These are phyloP conservation scores for Tagetes patula DNA, from an alignment of 129 eudicot genomes.

Conservation along the genomic window DNA sequence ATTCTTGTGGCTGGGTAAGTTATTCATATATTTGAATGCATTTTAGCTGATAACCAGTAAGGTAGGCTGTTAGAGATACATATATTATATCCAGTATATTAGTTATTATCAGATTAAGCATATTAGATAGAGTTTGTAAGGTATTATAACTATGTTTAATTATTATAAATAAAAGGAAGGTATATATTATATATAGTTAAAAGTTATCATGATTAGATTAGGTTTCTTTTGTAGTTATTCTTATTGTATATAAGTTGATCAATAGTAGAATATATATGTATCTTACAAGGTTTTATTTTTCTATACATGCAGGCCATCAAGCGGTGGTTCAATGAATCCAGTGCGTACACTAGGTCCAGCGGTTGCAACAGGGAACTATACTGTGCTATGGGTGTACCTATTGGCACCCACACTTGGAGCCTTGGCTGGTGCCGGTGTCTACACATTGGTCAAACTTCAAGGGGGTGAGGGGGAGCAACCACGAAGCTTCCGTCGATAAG, in stretches of 20 bases:
- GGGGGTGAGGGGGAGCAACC: slow-evolving; percentile 51
- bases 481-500: slow-evolving; percentile 80
- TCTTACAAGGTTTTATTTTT: too few relatives aligned
- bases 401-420: slow-evolving; percentile 92
- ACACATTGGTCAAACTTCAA: slow-evolving; percentile 68
- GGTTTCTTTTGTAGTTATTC: too few relatives aligned
- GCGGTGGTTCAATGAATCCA: slow-evolving; percentile 94
- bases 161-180: too few relatives aligned
- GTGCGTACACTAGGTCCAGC: slow-evolving; percentile 94
- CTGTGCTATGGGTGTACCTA: slow-evolving; percentile 69
- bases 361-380: slow-evolving; percentile 82
- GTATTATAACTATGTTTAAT: too few relatives aligned
- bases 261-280: too few relatives aligned
- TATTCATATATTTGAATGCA: not conserved
- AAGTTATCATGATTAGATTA: too few relatives aligned
- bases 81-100: too few relatives aligned
- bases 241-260: too few relatives aligned
- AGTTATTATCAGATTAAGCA: too few relatives aligned
- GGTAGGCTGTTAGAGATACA: too few relatives aligned
- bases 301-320: slow-evolving; percentile 56
- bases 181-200: too few relatives aligned
- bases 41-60: not conserved
- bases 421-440: slow-evolving; percentile 69
- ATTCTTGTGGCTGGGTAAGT: slow-evolving; percentile 91
- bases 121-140: too few relatives aligned